phyloP scores from a whole-genome alignment of 2,329 filamentous ascomycete species.

The Pseudogymnoascus sp. region DNA sequence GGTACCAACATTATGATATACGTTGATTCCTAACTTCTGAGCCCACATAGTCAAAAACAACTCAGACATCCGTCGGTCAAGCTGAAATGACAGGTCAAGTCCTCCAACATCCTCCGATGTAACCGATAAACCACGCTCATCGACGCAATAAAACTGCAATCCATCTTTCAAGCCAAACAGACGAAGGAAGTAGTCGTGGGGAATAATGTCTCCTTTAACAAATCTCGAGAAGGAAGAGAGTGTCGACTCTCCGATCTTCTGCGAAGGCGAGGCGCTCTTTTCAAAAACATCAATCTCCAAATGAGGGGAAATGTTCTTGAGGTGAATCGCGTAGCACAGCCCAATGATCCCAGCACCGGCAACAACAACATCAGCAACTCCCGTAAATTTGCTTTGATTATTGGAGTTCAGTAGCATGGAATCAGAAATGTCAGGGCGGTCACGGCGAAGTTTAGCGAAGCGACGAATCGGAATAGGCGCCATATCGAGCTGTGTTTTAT shows the following conservation, averaged over 20 bases:
- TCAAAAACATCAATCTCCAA: not conserved
- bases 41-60: conserved; percentile 23
- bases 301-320: not conserved
- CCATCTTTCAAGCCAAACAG: conserved; percentile 24
- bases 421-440: not conserved
- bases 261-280: conserved; percentile 16
- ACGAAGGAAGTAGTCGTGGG: conserved; percentile 15
- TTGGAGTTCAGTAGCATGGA: not conserved
- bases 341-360: not conserved
- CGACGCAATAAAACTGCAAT: conserved; percentile 22
- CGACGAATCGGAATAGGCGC: not conserved
- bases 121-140: not conserved
- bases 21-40: conserved; percentile 21
- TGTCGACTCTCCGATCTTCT: conserved; percentile 24
- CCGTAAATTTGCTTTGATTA: not conserved
- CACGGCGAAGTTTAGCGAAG: not conserved
- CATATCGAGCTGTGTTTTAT: not conserved
- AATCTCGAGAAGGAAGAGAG: conserved; percentile 17
- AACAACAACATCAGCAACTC: conserved; percentile 13
- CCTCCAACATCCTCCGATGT: conserved; percentile 9
- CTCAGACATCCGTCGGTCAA: conserved; percentile 24
- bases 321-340: not conserved
- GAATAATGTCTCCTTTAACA: conserved; percentile 18
- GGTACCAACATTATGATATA: conserved; percentile 20
- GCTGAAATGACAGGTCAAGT: conserved; percentile 17